Evolutionary conservation across 2,329 filamentous ascomycete species (phyloP).

Genomic region (Nemania bipapillata): DNA sequence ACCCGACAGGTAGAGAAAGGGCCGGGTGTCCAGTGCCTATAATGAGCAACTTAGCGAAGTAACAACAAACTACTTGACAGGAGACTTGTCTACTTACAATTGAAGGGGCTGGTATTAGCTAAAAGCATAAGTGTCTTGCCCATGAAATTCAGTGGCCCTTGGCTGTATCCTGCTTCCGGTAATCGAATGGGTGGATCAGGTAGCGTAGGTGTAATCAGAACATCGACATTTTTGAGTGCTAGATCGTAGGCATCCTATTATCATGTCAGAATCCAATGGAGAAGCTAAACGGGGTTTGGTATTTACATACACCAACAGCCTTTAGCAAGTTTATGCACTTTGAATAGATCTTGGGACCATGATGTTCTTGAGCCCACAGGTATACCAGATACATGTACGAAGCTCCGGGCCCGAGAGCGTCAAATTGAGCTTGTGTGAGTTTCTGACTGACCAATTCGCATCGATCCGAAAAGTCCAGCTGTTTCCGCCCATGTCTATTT

Average conservation of each 20-base stretch:
- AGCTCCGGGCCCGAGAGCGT: conserved; percentile 45
- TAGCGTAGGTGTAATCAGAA: conserved; percentile 49
- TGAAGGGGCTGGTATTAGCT: conserved; percentile 44
- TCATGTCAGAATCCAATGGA: neutral
- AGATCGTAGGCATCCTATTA: conserved; percentile 45
- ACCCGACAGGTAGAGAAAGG: conserved; percentile 47
- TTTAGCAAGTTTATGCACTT: conserved; percentile 45
- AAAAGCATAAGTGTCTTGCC: conserved; percentile 36
- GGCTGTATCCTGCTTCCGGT: conserved; percentile 33
- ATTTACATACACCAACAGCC: conserved; percentile 37
- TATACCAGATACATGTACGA: conserved; percentile 44
- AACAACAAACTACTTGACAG: neutral
- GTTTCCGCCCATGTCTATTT: conserved; percentile 42
- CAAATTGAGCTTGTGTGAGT: conserved; percentile 46
- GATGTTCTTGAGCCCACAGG: conserved; percentile 44
- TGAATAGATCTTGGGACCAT: conserved; percentile 43
- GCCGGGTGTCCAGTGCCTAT: conserved; percentile 48
- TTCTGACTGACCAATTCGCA: conserved; percentile 39
- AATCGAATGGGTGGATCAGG: conserved; percentile 39
- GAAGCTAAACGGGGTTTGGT: neutral
- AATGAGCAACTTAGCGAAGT: neutral
- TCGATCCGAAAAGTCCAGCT: conserved; percentile 45
- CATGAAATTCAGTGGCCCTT: conserved; percentile 38
- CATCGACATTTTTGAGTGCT: conserved; percentile 43
- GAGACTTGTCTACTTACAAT: conserved; percentile 37